Evolutionary conservation across 148 eudicot genomes (phyloP).

Genomic region (Rhododendron ferrugineum): DNA sequence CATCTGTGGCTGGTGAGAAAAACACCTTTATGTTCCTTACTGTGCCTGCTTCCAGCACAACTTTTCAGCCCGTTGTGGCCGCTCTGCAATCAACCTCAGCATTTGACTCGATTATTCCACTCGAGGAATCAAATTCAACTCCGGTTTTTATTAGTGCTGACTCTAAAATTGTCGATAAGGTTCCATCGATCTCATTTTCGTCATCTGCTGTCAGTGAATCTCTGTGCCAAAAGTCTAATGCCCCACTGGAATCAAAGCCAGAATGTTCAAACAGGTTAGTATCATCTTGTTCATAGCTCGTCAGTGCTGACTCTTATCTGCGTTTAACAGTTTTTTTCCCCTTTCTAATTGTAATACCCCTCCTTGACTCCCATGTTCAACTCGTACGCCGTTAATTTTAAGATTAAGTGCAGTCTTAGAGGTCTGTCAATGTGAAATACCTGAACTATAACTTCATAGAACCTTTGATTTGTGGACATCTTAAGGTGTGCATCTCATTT

Average conservation of each 20-base stretch:
- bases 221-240: conserved; percentile 7
- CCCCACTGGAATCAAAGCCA: conserved; percentile 17
- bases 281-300: not conserved
- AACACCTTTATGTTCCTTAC: conserved; percentile 13
- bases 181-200: conserved; percentile 21
- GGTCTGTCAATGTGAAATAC: not conserved
- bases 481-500: not conserved
- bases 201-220: conserved; percentile 26
- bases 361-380: not conserved
- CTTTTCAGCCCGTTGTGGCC: conserved; percentile 13
- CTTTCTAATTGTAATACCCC: not conserved
- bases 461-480: conserved; percentile 3
- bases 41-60: conserved; percentile 19
- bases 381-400: not conserved
- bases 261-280: conserved; percentile 50
- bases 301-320: not conserved
- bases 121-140: conserved; percentile 18
- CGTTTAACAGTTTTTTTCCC: not conserved
- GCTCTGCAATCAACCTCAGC: conserved; percentile 24
- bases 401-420: not conserved
- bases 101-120: conserved; percentile 16
- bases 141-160: conserved; percentile 24
- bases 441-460: not conserved
- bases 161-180: conserved; percentile 23
- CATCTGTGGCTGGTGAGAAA: conserved; percentile 21